phyloP scores from a whole-genome alignment of 176 grass and related monocot genomes.

The Chloris gayana region DNA sequence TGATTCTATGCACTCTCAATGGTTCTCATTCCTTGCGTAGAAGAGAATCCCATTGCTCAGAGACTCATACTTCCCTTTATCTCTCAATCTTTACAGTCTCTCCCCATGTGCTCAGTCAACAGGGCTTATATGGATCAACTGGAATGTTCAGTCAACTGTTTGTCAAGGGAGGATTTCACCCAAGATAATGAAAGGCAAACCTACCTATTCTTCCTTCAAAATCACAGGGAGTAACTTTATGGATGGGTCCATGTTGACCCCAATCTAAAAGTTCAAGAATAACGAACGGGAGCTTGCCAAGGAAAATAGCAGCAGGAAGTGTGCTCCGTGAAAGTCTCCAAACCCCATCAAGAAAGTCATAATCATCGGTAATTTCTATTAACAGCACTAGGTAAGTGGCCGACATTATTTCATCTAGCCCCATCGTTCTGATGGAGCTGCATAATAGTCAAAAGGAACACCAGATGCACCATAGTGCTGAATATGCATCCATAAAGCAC shows the following conservation, averaged over 20 bases:
- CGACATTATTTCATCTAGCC: not conserved
- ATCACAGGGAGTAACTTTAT: not conserved
- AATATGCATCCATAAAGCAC: not conserved
- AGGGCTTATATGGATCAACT: constrained; percentile 15
- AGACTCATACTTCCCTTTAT: not conserved
- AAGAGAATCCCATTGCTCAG: not conserved
- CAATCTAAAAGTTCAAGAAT: not conserved
- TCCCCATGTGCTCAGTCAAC: not conserved
- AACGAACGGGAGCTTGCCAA: not conserved
- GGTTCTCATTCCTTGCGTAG: constrained; percentile 43
- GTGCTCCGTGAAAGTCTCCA: not conserved
- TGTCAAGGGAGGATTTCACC: not conserved
- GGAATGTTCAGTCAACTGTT: constrained; percentile 20
- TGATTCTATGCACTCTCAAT: constrained; percentile 45
- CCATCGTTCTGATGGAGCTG: not conserved
- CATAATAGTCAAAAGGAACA: not conserved
- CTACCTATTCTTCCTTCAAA: not conserved
- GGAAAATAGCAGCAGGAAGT: not conserved
- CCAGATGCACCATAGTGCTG: not conserved
- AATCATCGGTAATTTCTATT: not conserved
- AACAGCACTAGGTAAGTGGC: not conserved
- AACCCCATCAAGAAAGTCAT: not conserved
- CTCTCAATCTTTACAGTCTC: not conserved
- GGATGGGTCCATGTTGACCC: not conserved
- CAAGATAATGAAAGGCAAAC: not conserved